A percentile compares a stretch with the other conserved stretches of the same genome.
These are phyloP conservation scores for Gossypium davidsonii DNA, from an alignment of 441 rosid genomes.

Conservation along the genomic window DNA sequence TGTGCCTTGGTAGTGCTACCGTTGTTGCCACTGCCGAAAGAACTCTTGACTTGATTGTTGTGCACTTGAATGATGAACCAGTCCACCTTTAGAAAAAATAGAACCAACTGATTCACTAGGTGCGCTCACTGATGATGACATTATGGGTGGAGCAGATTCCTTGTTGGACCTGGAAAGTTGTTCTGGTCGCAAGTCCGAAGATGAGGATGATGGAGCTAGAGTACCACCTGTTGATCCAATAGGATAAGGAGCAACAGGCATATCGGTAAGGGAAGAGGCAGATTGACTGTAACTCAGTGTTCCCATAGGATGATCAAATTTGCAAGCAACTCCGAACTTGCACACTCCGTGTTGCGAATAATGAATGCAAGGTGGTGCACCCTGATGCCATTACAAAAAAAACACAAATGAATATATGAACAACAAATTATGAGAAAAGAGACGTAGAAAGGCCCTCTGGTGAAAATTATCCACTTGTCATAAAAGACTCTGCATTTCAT, in stretches of 20 bases:
- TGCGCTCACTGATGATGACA: conserved; percentile 37
- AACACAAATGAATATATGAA: not conserved
- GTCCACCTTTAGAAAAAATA: conserved; percentile 34
- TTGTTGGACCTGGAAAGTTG: conserved; percentile 43
- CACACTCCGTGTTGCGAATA: conserved; percentile 70
- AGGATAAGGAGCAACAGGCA: conserved; percentile 84
- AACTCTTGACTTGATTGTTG: conserved; percentile 43
- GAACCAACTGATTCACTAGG: conserved; percentile 47
- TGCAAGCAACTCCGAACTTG: conserved; percentile 86
- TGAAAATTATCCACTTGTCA: not conserved
- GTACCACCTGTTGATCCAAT: conserved; percentile 71
- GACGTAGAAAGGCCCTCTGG: not conserved
- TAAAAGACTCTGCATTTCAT: not conserved
- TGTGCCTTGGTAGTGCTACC: conserved; percentile 30
- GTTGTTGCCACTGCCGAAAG: conserved; percentile 26
- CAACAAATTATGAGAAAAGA: not conserved
- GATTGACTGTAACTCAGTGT: conserved; percentile 85
- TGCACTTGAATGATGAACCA: conserved; percentile 29
- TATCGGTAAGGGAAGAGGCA: conserved; percentile 82
- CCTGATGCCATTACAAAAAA: conserved; percentile 37
- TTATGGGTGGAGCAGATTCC: conserved; percentile 38
- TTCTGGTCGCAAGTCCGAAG: conserved; percentile 60
- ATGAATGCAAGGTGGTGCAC: conserved; percentile 67
- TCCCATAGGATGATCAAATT: conserved; percentile 75
- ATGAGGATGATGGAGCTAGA: conserved; percentile 73